phyloP scores from a whole-genome alignment of 257 asterid species.

The Lantana camara region DNA sequence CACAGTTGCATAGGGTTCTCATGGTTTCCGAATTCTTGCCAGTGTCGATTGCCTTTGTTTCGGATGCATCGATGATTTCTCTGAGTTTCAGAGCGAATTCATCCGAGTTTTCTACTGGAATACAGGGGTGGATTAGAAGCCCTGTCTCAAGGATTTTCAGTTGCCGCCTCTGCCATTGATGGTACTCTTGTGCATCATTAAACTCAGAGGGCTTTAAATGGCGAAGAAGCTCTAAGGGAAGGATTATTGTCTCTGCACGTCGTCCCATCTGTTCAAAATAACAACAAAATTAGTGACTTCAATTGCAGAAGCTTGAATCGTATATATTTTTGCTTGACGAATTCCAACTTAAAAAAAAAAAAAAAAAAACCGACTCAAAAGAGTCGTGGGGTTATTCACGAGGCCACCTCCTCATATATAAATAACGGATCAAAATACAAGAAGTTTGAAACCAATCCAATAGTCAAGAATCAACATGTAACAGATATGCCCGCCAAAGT shows the following conservation, averaged over 20 bases:
- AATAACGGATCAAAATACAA: too few relatives aligned
- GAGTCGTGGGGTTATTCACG: too few relatives aligned
- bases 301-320: neutral
- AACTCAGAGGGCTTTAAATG: slow-evolving; percentile 76
- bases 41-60: slow-evolving; percentile 53
- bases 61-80: slow-evolving; percentile 45
- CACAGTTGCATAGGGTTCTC: slow-evolving; percentile 51
- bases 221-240: slow-evolving; percentile 73
- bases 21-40: slow-evolving; percentile 56
- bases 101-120: slow-evolving; percentile 57
- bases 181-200: slow-evolving; percentile 60
- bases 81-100: slow-evolving; percentile 36
- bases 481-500: too few relatives aligned
- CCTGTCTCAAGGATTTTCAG: slow-evolving; percentile 65
- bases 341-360: neutral
- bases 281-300: neutral
- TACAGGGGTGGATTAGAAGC: slow-evolving; percentile 58
- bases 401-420: too few relatives aligned
- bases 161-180: slow-evolving; percentile 73
- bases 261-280: slow-evolving; percentile 58
- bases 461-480: too few relatives aligned
- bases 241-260: slow-evolving; percentile 76
- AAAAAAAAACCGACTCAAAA: too few relatives aligned
- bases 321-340: neutral
- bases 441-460: too few relatives aligned